phyloP scores from a whole-genome alignment of 164 flowering plant genomes.

The Dillenia turbinata region DNA sequence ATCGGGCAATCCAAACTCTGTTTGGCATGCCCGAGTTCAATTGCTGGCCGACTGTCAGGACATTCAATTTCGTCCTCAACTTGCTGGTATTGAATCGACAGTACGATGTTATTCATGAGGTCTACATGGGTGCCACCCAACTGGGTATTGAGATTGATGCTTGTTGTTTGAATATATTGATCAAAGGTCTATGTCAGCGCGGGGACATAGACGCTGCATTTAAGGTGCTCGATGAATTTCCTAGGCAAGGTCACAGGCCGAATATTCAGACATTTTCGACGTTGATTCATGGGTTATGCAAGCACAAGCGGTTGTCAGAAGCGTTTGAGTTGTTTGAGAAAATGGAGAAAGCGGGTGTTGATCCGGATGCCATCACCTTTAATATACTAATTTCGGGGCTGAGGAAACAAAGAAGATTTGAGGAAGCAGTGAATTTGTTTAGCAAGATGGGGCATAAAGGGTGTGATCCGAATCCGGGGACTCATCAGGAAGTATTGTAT shows the following conservation, averaged over 20 bases:
- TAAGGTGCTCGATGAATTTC: conserved; percentile 73
- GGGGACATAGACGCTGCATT: conserved; percentile 63
- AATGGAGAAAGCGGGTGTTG: conserved; percentile 67
- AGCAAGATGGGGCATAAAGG: conserved; percentile 63
- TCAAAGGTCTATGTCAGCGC: conserved; percentile 66
- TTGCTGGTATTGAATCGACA: conserved; percentile 56
- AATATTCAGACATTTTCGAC: conserved; percentile 70
- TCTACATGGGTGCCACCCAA: conserved; percentile 45
- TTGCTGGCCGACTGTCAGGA: conserved; percentile 63
- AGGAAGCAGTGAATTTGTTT: conserved; percentile 52
- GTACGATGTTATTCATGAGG: conserved; percentile 57
- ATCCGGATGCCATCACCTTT: conserved; percentile 63
- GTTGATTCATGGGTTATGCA: conserved; percentile 65
- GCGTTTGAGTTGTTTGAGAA: conserved; percentile 55
- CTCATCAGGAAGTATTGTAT: conserved; percentile 72
- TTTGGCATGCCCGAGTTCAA: conserved; percentile 59
- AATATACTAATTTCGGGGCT: conserved; percentile 78
- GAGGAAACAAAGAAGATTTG: conserved; percentile 51
- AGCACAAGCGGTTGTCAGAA: conserved; percentile 51
- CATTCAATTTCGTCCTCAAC: conserved; percentile 72
- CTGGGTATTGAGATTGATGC: conserved; percentile 72
- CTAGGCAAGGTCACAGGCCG: conserved; percentile 54
- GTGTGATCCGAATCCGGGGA: conserved; percentile 64
- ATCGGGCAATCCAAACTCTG: conserved; percentile 51
- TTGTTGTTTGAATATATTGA: conserved; percentile 69